phyloP scores from a whole-genome alignment of 140 eudicot genomes.

The Oenanthe javanica region DNA sequence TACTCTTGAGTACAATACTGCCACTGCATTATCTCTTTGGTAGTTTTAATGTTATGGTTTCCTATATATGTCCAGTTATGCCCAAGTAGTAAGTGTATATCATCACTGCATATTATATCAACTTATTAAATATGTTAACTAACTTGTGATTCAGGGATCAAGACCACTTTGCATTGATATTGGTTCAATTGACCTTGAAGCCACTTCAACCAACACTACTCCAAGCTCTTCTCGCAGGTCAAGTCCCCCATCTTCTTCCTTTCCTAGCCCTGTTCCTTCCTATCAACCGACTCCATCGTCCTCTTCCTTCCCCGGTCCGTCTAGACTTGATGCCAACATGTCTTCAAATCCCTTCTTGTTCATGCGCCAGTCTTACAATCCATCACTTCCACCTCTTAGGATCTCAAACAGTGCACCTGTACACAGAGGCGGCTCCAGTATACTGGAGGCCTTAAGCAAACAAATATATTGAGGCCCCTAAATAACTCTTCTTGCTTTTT shows the following conservation, averaged over 20 bases:
- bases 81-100: not conserved
- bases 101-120: not conserved
- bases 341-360: slow-evolving; percentile 49
- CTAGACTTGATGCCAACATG: slow-evolving; percentile 36
- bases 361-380: slow-evolving; percentile 45
- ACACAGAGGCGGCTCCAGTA: too few species aligned
- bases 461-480: too few species aligned
- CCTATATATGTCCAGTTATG: too few species aligned
- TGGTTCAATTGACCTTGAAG: slow-evolving; percentile 56
- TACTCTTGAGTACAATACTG: not conserved
- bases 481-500: too few species aligned
- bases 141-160: slow-evolving; percentile 56
- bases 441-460: too few species aligned
- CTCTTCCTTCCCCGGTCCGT: slow-evolving; percentile 70
- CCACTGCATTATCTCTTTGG: not conserved
- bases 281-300: slow-evolving; percentile 17
- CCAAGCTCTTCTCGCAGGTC: slow-evolving; percentile 77
- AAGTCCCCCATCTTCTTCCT: slow-evolving; percentile 71
- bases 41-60: not conserved
- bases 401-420: slow-evolving; percentile 97
- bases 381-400: slow-evolving; percentile 77
- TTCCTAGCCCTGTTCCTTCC: slow-evolving; percentile 34
- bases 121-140: slow-evolving; percentile 16
- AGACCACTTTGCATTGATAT: slow-evolving; percentile 59
- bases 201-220: slow-evolving; percentile 66